These are phyloP conservation scores for Ailanthus altissimus DNA, from an alignment of 345 rosid species.

Conservation along the genomic window DNA sequence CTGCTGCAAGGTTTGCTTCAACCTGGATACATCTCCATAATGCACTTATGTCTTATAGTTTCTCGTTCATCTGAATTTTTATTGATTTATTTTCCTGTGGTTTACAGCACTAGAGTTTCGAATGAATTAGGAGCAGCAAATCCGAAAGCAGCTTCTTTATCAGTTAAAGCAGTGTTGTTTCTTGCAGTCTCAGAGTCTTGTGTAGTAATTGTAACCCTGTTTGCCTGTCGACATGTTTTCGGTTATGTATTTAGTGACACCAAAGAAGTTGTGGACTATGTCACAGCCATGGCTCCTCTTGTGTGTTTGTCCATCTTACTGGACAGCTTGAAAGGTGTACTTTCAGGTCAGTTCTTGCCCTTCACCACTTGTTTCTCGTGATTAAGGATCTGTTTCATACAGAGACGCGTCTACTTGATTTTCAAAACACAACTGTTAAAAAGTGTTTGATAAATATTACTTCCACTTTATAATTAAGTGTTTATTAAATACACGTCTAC, in stretches of 20 bases:
- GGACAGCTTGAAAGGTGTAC: not conserved
- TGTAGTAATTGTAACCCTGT: not conserved
- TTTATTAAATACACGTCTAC: no score
- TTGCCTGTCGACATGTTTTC: not conserved
- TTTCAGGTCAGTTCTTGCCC: not conserved
- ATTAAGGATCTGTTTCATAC: no score
- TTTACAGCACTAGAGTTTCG: not conserved
- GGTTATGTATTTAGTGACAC: not conserved
- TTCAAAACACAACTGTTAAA: no score
- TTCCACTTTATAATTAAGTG: no score
- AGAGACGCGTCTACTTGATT: no score
- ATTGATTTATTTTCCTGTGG: not conserved
- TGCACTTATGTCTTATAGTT: no score
- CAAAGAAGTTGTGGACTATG: not conserved
- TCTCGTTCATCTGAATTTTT: no score
- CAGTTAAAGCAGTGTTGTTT: not conserved
- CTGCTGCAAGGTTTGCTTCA: not conserved
- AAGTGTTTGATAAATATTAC: no score
- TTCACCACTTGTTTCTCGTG: not conserved
- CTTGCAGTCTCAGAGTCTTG: not conserved
- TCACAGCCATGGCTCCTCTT: not conserved
- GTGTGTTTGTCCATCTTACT: not conserved
- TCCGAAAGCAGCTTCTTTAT: not conserved
- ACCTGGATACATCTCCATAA: not conserved
- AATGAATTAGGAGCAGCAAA: conserved; percentile 1